Evolutionary conservation across 768 basidiomycete species (phyloP).

Genomic region (Rhodocollybia butyracea): DNA sequence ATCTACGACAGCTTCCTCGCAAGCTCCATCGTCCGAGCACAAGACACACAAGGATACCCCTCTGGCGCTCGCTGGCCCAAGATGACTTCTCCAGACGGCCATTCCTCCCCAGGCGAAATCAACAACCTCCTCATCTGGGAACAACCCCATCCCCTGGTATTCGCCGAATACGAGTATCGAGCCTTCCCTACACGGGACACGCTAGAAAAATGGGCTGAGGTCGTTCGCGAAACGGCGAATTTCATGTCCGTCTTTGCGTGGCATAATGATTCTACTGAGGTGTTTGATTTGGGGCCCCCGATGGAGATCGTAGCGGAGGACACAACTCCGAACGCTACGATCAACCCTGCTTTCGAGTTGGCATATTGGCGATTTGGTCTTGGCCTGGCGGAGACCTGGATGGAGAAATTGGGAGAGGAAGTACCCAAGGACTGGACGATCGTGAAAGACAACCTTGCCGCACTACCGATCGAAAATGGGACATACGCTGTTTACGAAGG

Average conservation of each 20-base stretch:
- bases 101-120: constrained; percentile 56
- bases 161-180: constrained; percentile 57
- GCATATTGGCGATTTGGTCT: constrained; percentile 57
- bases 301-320: constrained; percentile 57
- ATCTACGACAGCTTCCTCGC: constrained; percentile 48
- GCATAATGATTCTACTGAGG: constrained; percentile 41
- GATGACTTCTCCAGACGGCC: constrained; percentile 59
- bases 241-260: constrained; percentile 60
- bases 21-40: constrained; percentile 43
- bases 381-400: constrained; percentile 46
- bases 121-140: constrained; percentile 65
- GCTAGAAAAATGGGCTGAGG: constrained; percentile 46
- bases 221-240: constrained; percentile 52
- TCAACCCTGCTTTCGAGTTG: constrained; percentile 56
- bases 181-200: constrained; percentile 35
- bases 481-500: constrained; percentile 57
- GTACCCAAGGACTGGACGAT: constrained; percentile 40
- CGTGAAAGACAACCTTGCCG: constrained; percentile 44
- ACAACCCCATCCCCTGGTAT: constrained; percentile 56
- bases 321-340: constrained; percentile 49
- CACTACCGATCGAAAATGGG: constrained; percentile 43
- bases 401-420: constrained; percentile 37
- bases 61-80: constrained; percentile 62
- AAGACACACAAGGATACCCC: constrained; percentile 49
- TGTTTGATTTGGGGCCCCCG: constrained; percentile 58